Conservation (phyloP, 306 rosid genomes). For the Luffa aegyptiaca region DNA sequence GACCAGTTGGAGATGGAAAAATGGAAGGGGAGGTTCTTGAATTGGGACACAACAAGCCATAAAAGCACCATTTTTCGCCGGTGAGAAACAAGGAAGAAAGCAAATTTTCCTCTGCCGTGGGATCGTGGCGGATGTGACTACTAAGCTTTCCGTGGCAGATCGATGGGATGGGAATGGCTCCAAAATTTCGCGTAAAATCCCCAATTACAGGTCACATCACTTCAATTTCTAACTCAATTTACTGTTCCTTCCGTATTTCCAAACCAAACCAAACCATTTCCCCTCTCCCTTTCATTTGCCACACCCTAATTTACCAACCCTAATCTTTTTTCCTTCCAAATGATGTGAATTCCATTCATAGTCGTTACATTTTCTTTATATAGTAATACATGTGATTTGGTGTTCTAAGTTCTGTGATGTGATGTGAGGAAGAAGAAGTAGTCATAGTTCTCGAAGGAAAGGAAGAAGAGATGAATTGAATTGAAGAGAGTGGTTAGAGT, state of each 20-base stretch:
- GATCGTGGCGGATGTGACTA: conserved; percentile 3
- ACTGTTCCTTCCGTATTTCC: conserved; percentile 2
- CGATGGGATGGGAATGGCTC: conserved; percentile 4
- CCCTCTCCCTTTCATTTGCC: neutral
- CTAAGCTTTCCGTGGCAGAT: neutral
- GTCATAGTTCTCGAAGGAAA: neutral
- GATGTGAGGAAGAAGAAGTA: neutral
- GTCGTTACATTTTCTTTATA: neutral
- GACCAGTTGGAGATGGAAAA: neutral
- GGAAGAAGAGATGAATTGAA: neutral
- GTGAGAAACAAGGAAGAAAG: neutral
- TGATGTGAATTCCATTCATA: neutral
- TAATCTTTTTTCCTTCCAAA: neutral
- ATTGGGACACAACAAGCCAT: neutral
- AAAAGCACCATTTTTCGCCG: conserved; percentile 1
- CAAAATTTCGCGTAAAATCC: neutral
- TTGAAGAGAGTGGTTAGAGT: neutral
- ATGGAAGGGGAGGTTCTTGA: neutral
- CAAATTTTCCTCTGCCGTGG: neutral
- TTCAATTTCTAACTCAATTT: neutral
- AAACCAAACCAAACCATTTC: neutral
- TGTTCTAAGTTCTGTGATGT: no score
- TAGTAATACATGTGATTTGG: neutral
- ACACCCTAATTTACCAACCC: neutral
- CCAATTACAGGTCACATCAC: conserved; percentile 4